Conservation (phyloP, 148 eudicot genomes). For the Camellia granthamiana region DNA sequence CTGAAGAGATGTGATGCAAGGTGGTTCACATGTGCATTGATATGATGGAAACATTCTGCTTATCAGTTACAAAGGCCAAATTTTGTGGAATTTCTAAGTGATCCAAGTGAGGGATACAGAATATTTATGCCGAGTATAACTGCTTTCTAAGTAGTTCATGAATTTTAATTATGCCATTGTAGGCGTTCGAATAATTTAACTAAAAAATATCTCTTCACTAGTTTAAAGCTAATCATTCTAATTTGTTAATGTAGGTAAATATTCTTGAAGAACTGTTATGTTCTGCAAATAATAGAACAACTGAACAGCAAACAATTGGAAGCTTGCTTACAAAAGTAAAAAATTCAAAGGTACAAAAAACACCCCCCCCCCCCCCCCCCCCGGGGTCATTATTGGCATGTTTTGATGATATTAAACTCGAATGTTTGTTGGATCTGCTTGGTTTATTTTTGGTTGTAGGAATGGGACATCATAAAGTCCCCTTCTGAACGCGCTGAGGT, state of each 20-base stretch:
- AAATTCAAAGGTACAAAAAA: conserved; percentile 50
- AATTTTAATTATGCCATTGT: neutral
- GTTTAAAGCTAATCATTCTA: conserved; percentile 11
- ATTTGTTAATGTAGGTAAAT: conserved; percentile 48
- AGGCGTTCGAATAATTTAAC: neutral
- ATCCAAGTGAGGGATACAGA: neutral
- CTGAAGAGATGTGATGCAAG: neutral
- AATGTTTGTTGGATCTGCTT: conserved; percentile 2
- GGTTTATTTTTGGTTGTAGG: conserved; percentile 37
- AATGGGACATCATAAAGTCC: conserved; percentile 60
- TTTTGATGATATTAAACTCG: conserved; percentile 8
- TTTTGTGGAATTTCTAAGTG: neutral
- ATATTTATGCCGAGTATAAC: neutral
- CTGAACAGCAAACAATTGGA: conserved; percentile 43
- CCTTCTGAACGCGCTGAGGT: conserved; percentile 61
- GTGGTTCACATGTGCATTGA: neutral
- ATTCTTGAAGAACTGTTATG: conserved; percentile 68
- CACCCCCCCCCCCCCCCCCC: neutral
- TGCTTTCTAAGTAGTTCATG: neutral
- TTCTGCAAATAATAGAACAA: conserved; percentile 28
- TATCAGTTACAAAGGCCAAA: neutral
- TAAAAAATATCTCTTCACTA: neutral
- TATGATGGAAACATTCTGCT: neutral
- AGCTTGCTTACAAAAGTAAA: conserved; percentile 57
- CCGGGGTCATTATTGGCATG: conserved; percentile 11